Evolutionary conservation across 345 rosid genomes (phyloP).

Genomic region (Populus davidiana): DNA sequence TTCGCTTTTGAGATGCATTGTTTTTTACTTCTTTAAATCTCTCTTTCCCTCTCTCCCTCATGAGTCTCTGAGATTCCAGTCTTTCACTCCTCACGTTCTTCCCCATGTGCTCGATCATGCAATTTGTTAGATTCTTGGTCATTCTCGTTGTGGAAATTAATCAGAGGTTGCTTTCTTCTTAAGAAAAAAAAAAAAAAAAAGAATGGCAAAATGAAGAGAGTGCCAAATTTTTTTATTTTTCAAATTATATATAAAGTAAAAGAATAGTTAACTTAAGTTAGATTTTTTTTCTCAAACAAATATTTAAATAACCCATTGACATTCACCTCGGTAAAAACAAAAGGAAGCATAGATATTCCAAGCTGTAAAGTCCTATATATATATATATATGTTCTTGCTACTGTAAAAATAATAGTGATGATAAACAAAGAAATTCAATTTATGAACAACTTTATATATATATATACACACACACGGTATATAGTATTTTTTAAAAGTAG

Average conservation of each 20-base stretch:
- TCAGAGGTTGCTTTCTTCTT: not conserved
- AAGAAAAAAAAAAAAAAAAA: not conserved
- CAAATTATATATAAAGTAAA: not conserved
- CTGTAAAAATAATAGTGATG: not conserved
- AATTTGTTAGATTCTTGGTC: slow-evolving; percentile 27
- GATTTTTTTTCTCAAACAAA: not conserved
- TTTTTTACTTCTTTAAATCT: slow-evolving; percentile 7
- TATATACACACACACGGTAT: too few relatives aligned
- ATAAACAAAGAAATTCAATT: not conserved
- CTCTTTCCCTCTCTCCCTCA: not conserved
- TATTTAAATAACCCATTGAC: not conserved
- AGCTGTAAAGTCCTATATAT: not conserved
- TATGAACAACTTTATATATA: not conserved
- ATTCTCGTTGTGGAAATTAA: not conserved
- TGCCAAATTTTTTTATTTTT: not conserved
- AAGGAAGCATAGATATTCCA: not conserved
- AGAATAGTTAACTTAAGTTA: not conserved
- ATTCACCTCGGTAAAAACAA: not conserved
- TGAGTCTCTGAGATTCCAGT: slow-evolving; percentile 29
- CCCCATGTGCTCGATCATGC: slow-evolving; percentile 43
- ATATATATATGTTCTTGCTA: not conserved
- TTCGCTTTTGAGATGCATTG: slow-evolving; percentile 43
- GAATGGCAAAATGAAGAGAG: not conserved
- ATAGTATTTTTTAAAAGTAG: too few relatives aligned
- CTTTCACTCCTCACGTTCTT: slow-evolving; percentile 38